Evolutionary conservation across 179 eudicot species (phyloP), one percentile per base, ranked within the genome.

Genomic region (Spinacia oleracea): DNA sequence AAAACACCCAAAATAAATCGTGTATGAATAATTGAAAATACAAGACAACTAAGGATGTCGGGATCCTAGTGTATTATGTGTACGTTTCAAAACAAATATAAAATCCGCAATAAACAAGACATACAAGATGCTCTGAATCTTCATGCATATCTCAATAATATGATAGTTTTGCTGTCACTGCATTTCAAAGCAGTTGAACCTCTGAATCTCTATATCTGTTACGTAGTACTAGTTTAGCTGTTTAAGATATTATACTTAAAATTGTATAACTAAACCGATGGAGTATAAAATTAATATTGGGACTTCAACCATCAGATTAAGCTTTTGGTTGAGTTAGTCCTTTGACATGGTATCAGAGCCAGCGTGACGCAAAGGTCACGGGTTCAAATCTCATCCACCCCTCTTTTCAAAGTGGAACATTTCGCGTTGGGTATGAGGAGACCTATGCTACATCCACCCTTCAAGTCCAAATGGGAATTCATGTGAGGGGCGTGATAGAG

Each of bases 41-140:
- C 32, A 72, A 72, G 69, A 79, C 75, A 78, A 70, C 74, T 38
- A 77, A 70, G 77, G 55, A 34, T 66, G 71, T 72, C 46, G 81
- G 76, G 68, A 78, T 78, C 66, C 23, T 64, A 65, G 55, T 6
- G n/a, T n/a, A n/a, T n/a, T n/a, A n/a, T n/a, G 63, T 38, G 55
- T 38, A 27, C 58, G 46, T 40, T 14, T 38, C 12, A 16, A 58
- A 74, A 40, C 35, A 15, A 73, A 23, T 16, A 71, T 34, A 70
- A 70, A 70, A 71, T 71, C 74, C 42, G 50, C 23, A 56, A 23
- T 53, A 40, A 16, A 53, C 58, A 53, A 18, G 58, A 60, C 53
- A 18, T 23, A 60, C 53, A 74, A 74, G 53, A 74, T 74, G 55
- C 77, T 74, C 77, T 74, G 69, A 74, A 74, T 74, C 77, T 74